Conservation (phyloP, 2,329 filamentous ascomycete species). For the Calonectria pseudoreteaudii region DNA sequence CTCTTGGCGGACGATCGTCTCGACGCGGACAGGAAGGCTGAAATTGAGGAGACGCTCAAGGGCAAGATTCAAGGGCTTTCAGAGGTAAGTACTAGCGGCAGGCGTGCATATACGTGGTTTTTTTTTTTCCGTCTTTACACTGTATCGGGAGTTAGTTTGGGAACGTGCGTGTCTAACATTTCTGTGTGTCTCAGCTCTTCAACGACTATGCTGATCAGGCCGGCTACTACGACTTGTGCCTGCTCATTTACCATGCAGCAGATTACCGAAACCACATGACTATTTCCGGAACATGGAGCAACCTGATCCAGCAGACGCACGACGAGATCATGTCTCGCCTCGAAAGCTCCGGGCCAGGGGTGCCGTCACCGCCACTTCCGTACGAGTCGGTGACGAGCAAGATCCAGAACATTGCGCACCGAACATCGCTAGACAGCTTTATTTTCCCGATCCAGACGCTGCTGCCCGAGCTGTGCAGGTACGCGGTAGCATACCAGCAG, state of each 20-base stretch:
- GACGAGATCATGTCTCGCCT: slow-evolving; percentile 61
- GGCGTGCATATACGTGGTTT: no score
- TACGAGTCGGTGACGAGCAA: slow-evolving; percentile 78
- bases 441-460: slow-evolving; percentile 74
- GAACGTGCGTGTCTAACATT: slow-evolving; percentile 40
- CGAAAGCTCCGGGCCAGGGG: slow-evolving; percentile 55
- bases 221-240: slow-evolving; percentile 91
- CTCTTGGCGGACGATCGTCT: slow-evolving; percentile 80
- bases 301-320: slow-evolving; percentile 80
- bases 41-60: slow-evolving; percentile 77
- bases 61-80: slow-evolving; percentile 82
- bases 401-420: slow-evolving; percentile 73
- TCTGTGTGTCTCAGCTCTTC: slow-evolving; percentile 76
- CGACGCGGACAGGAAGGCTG: slow-evolving; percentile 68
- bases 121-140: no score
- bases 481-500: slow-evolving; percentile 69
- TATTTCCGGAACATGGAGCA: slow-evolving; percentile 86
- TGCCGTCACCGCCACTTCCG: slow-evolving; percentile 62
- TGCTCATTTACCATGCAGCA: slow-evolving; percentile 91
- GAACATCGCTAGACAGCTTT: slow-evolving; percentile 73
- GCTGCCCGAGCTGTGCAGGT: slow-evolving; percentile 72
- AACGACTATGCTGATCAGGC: slow-evolving; percentile 92
- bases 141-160: no score
- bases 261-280: slow-evolving; percentile 91
- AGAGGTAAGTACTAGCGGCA: slow-evolving; percentile 67